Evolutionary conservation across 345 rosid genomes (phyloP).

Genomic region (Citrus cavaleriei): DNA sequence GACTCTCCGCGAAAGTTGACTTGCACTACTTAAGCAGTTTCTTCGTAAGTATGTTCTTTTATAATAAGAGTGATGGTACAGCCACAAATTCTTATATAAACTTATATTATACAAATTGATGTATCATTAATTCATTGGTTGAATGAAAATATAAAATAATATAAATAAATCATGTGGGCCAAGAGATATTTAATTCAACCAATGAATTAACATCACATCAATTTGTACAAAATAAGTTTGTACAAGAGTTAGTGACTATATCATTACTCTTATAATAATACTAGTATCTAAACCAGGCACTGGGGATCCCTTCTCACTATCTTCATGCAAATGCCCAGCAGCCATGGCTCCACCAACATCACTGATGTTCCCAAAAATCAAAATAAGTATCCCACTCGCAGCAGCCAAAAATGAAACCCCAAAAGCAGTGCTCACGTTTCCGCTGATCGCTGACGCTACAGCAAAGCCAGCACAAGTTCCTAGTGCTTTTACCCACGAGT

Average conservation of each 20-base stretch:
- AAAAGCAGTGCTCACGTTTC: conserved; percentile 33
- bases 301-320: not conserved
- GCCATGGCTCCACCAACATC: conserved; percentile 49
- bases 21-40: not conserved
- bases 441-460: conserved; percentile 39
- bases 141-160: too few species aligned
- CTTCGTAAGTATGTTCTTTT: too few species aligned
- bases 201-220: too few species aligned
- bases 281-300: not conserved
- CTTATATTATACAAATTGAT: too few species aligned
- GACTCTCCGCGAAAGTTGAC: not conserved
- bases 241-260: too few species aligned
- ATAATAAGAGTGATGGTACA: too few species aligned
- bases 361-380: conserved; percentile 47
- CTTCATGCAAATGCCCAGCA: conserved; percentile 34
- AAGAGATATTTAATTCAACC: too few species aligned
- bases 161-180: too few species aligned
- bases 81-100: too few species aligned
- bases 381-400: conserved; percentile 25
- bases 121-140: too few species aligned
- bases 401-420: conserved; percentile 37
- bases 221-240: too few species aligned
- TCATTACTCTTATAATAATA: too few species aligned
- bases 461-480: conserved; percentile 53
- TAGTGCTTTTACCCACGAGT: conserved; percentile 33